phyloP scores from a whole-genome alignment of 768 basidiomycete genomes.

The Podaxis mareebaensis region DNA sequence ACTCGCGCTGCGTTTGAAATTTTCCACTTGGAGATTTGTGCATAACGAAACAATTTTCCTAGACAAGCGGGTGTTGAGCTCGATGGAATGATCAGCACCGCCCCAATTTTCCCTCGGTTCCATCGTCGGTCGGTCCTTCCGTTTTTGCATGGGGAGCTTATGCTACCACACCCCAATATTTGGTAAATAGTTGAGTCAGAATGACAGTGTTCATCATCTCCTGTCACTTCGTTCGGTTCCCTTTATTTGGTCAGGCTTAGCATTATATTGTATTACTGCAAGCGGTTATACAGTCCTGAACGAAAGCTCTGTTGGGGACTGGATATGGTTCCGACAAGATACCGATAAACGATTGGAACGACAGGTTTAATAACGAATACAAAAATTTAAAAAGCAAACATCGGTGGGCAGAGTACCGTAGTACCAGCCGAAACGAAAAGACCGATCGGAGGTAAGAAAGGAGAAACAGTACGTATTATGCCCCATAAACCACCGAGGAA shows the following conservation, averaged over 20 bases:
- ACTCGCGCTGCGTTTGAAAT: background rate
- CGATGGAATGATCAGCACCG: background rate
- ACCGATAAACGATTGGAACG: background rate
- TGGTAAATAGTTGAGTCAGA: background rate
- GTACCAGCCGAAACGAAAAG: constrained; percentile 20
- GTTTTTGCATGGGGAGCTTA: background rate
- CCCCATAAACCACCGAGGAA: constrained; percentile 7
- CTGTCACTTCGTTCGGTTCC: background rate
- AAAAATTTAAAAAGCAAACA: constrained; percentile 19
- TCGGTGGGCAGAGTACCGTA: constrained; percentile 18
- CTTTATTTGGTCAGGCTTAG: background rate
- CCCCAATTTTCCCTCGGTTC: background rate
- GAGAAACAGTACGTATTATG: constrained; percentile 15
- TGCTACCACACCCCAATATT: no score
- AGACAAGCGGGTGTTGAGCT: background rate
- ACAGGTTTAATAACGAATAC: constrained; percentile 15
- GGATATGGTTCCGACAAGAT: background rate
- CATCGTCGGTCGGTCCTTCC: background rate
- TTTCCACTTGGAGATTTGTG: background rate
- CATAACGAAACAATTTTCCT: background rate
- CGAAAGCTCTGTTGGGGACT: constrained; percentile 12
- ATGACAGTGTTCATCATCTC: background rate
- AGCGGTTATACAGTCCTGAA: constrained; percentile 2
- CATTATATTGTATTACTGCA: background rate
- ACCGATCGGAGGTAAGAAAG: constrained; percentile 16